Base-by-base conservation (phyloP, 208 protist species). In the Trypanosoma melophagium region DNA sequence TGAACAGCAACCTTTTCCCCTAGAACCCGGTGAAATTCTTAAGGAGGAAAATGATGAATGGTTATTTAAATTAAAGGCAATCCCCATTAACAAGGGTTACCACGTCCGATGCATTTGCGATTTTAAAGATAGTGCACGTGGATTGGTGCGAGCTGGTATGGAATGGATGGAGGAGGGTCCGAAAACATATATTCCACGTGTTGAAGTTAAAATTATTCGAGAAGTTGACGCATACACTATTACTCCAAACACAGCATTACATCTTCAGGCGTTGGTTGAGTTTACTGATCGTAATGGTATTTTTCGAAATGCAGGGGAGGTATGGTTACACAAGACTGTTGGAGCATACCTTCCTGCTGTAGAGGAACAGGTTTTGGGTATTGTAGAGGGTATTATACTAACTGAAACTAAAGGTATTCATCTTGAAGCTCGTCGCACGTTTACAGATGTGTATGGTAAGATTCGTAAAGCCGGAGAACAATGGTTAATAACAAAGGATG, bases 81-180 rank as follows among this genome's bases (percentile, higher is more conserved):
- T 98, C 38, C 52, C 81, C 25, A 55, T 73, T 40, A 95, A 97
- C 77, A 73, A 51, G 10, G 97, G 92, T 19, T 83, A 96, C 22
- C 81, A 94, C 55, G 81, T 98, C 5, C 79, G 80, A 9, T 95
- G 88, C 74, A 44, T 92, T n/a, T 77, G 79, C 12, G 91, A 96
- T 69, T 95, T 90, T 66, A 47, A 59, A 4, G 68, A 68, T 2
- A 61, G 69, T 22, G 62, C 62, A 10, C 69, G 50, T 3, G 49
- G 55, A 7, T 4, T 24, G 0, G 76, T 88, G 12, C 59, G 22
- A 7, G 93, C 97, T 0, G 97, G 96, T 40, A 90, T 76, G 24
- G 92, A 98, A 75, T 98, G 95, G 92, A 72, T 98, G 50, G 87
- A 96, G 22, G 69, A 77, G 38, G 96, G 95, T 5, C 96, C 97